Conservation (phyloP, 805 yeast genomes). For the Grigorovia humatica region DNA sequence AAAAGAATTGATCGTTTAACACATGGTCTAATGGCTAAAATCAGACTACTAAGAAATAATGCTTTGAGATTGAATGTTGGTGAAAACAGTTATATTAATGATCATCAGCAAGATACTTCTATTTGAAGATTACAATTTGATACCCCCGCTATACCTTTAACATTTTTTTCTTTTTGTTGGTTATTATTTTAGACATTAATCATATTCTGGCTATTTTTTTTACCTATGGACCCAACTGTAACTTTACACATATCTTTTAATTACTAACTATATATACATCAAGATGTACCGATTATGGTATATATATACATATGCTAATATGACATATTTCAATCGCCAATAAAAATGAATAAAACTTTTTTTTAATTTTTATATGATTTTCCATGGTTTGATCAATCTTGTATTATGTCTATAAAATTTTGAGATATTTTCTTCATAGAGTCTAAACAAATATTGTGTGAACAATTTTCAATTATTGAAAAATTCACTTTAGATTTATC, state of each 20-base stretch:
- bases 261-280: neutral
- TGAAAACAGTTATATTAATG: conserved; percentile 19
- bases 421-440: conserved; percentile 9
- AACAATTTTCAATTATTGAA: conserved; percentile 12
- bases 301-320: neutral
- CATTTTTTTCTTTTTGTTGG: neutral
- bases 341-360: too few species aligned
- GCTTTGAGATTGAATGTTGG: conserved; percentile 25
- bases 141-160: too few species aligned
- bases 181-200: neutral
- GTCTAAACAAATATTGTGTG: conserved; percentile 24
- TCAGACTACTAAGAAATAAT: conserved; percentile 13
- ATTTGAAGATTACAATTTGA: neutral
- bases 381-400: too few species aligned
- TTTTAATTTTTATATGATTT: too few species aligned
- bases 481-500: conserved; percentile 4
- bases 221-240: neutral
- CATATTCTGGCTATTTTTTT: neutral
- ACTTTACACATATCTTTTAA: neutral
- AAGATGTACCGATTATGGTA: neutral
- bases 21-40: conserved; percentile 10
- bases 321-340: neutral
- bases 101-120: neutral
- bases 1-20: conserved; percentile 17
- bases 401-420: conserved; percentile 2